Evolutionary conservation across 192 early-diverging fungal species (phyloP).

Genomic region (Coemansia furcata): DNA sequence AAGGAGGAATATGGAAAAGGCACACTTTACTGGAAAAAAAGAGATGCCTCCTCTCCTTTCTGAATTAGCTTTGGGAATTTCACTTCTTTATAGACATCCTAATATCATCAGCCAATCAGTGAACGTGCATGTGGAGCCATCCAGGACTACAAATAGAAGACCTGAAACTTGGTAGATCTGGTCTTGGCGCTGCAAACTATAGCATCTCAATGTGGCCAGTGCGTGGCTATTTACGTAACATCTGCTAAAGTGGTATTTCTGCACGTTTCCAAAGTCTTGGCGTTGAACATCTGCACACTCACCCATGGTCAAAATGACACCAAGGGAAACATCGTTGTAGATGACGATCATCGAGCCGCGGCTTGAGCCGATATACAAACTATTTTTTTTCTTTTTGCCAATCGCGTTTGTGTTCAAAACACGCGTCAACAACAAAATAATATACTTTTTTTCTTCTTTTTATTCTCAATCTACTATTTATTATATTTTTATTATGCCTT

Average conservation of each 20-base stretch:
- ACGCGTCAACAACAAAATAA: not conserved
- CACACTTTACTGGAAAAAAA: not conserved
- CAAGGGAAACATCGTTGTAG: no score
- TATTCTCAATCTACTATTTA: no score
- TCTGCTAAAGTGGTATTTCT: no score
- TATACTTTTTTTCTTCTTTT: not conserved
- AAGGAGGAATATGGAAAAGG: not conserved
- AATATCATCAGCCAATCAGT: not conserved
- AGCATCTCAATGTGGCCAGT: no score
- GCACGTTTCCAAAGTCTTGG: no score
- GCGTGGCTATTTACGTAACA: no score
- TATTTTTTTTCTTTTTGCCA: no score
- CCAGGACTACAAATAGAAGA: no score
- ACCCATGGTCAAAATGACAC: no score
- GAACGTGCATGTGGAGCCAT: not conserved
- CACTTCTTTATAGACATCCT: not conserved
- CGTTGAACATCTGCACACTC: no score
- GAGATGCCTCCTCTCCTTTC: not conserved
- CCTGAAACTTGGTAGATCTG: no score
- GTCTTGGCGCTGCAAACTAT: no score
- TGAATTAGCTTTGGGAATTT: not conserved
- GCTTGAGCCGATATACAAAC: not conserved
- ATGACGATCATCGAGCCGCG: conserved; percentile 2
- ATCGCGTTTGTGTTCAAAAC: not conserved
- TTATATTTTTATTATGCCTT: conserved; percentile 29